Percentiles rank a stretch among this genome's conserved stretches.
phyloP scores from a whole-genome alignment of 768 basidiomycete species.

The Boletus pseudopeckii region DNA sequence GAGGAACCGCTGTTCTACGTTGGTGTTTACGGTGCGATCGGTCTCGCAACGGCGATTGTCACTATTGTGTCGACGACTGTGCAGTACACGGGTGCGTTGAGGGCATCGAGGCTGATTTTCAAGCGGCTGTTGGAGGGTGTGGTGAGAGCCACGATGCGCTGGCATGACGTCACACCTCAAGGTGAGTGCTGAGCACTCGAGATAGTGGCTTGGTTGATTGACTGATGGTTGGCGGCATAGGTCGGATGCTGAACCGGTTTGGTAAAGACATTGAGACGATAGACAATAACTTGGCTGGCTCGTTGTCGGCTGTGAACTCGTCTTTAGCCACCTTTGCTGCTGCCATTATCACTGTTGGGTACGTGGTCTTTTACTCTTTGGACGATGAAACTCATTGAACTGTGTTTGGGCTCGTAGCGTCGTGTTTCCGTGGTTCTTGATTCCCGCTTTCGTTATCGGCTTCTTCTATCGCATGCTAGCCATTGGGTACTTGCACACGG shows the following conservation, averaged over 20 bases:
- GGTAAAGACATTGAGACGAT: slow-evolving; percentile 88
- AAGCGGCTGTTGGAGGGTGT: slow-evolving; percentile 62
- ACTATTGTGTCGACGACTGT: slow-evolving; percentile 45
- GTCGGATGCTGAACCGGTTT: slow-evolving; percentile 85
- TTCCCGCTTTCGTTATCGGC: slow-evolving; percentile 74
- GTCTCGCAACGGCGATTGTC: slow-evolving; percentile 45
- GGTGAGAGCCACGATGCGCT: slow-evolving; percentile 79
- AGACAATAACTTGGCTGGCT: slow-evolving; percentile 64
- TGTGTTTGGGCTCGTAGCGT: slow-evolving; percentile 34
- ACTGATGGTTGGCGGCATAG: slow-evolving; percentile 30
- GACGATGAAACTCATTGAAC: slow-evolving; percentile 6
- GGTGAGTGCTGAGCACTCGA: slow-evolving; percentile 34
- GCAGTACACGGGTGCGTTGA: slow-evolving; percentile 54
- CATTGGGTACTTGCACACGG: slow-evolving; percentile 72
- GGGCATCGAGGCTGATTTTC: slow-evolving; percentile 36
- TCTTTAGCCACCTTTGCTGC: slow-evolving; percentile 76
- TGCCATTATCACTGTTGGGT: slow-evolving; percentile 71
- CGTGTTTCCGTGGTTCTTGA: slow-evolving; percentile 79
- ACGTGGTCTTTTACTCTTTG: slow-evolving; percentile 23
- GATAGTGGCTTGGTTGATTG: not conserved
- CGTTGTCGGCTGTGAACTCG: slow-evolving; percentile 72
- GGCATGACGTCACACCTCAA: slow-evolving; percentile 80
- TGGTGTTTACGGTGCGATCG: slow-evolving; percentile 61
- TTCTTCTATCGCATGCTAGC: slow-evolving; percentile 68
- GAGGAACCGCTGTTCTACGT: slow-evolving; percentile 72